phyloP scores from a whole-genome alignment of 2,329 filamentous ascomycete species.

The Botrytis byssoidea region DNA sequence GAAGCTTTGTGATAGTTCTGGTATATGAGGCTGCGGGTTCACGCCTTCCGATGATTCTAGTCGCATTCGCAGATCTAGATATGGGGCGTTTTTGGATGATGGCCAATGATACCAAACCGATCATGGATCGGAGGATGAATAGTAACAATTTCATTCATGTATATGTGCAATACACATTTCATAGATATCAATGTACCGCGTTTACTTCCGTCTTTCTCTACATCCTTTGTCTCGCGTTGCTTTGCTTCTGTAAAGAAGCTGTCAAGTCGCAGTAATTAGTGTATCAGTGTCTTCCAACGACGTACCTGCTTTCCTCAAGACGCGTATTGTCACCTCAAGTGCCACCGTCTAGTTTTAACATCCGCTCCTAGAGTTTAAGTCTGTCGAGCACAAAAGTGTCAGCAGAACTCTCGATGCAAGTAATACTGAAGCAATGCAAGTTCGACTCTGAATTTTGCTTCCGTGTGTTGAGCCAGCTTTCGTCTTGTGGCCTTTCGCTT shows the following conservation, averaged over 20 bases:
- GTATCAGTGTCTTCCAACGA: not conserved
- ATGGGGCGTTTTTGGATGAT: not conserved
- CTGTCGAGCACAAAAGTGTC: not conserved
- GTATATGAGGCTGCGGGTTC: not conserved
- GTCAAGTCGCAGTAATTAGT: not conserved
- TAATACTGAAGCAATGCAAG: not conserved
- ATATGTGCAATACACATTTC: not conserved
- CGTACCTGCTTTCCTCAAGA: not conserved
- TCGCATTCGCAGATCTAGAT: not conserved
- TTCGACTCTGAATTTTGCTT: not conserved
- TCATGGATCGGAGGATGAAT: not conserved
- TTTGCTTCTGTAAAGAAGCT: not conserved
- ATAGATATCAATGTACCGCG: not conserved
- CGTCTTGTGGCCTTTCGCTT: not conserved
- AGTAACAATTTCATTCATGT: not conserved
- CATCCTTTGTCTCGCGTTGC: too few species aligned
- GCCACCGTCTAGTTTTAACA: not conserved
- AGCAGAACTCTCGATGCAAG: not conserved
- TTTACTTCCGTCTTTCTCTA: not conserved
- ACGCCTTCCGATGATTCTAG: not conserved
- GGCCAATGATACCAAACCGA: constrained; percentile 3
- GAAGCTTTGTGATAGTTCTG: not conserved
- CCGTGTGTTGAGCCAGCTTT: not conserved
- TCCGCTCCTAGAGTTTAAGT: not conserved
- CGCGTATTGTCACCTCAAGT: not conserved